phyloP scores from a whole-genome alignment of 441 rosid genomes.

The Gossypium schwendimanii region DNA sequence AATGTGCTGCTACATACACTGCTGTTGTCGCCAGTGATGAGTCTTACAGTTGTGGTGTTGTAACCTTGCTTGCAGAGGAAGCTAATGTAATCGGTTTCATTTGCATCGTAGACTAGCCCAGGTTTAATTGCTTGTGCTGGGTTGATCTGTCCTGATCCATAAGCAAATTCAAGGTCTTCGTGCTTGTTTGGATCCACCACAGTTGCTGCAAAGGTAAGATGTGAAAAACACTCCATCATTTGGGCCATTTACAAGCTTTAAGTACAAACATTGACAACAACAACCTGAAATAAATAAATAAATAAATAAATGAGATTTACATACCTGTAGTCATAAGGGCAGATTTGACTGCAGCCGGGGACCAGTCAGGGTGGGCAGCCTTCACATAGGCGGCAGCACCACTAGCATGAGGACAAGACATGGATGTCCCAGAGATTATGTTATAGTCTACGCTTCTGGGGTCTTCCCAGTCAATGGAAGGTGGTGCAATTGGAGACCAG shows the following conservation, averaged over 20 bases:
- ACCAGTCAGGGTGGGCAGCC: slow-evolving; percentile 35
- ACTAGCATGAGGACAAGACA: slow-evolving; percentile 35
- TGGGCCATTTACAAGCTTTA: too few species aligned
- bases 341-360: slow-evolving; percentile 30
- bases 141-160: slow-evolving; percentile 31
- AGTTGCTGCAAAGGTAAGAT: slow-evolving; percentile 11
- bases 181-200: slow-evolving; percentile 21
- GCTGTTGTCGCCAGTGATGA: slow-evolving; percentile 26
- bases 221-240: too few species aligned
- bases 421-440: slow-evolving; percentile 35
- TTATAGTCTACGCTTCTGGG: slow-evolving; percentile 20
- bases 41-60: slow-evolving; percentile 21
- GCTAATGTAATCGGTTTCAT: slow-evolving; percentile 21
- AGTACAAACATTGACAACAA: too few species aligned
- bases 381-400: slow-evolving; percentile 32
- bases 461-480: slow-evolving; percentile 18
- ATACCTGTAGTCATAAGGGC: slow-evolving; percentile 40
- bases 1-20: slow-evolving; percentile 5
- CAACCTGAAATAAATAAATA: too few species aligned
- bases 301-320: too few species aligned
- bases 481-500: slow-evolving; percentile 26
- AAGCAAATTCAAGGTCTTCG: slow-evolving; percentile 25
- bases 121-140: slow-evolving; percentile 21
- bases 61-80: slow-evolving; percentile 35
- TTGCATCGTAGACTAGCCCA: slow-evolving; percentile 25